These are phyloP conservation scores for Candida alai DNA, from an alignment of 805 yeast species.

Conservation along the genomic window DNA sequence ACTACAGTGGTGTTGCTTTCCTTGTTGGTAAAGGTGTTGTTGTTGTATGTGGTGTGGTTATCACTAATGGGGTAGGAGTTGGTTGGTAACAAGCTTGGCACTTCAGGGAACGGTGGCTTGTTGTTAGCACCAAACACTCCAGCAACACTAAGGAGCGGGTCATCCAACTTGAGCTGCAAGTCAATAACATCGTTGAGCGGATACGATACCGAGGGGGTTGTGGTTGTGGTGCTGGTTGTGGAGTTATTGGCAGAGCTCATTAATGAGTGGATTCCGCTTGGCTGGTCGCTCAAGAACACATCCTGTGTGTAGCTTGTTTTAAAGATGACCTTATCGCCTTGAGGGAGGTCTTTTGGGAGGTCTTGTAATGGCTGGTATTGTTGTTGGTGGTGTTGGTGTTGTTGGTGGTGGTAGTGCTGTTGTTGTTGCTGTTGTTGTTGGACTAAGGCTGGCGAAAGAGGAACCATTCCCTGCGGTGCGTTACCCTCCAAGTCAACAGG, in stretches of 20 bases:
- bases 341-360: too few relatives aligned
- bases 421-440: constrained; percentile 4
- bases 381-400: constrained; percentile 3
- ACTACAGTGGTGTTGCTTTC: neutral
- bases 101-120: constrained; percentile 1
- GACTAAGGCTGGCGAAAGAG: neutral
- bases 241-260: constrained; percentile 2
- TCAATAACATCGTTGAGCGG: constrained; percentile 1
- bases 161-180: constrained; percentile 3
- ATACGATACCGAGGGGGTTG: constrained; percentile 3
- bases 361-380: too few relatives aligned
- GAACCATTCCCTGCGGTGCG: neutral
- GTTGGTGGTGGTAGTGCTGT: neutral
- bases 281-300: constrained; percentile 4
- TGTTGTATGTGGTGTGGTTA: neutral
- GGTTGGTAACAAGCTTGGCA: neutral
- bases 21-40: neutral
- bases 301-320: constrained; percentile 7
- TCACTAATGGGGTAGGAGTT: neutral
- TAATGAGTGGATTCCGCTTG: constrained; percentile 2
- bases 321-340: constrained; percentile 2
- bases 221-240: constrained; percentile 2
- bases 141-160: too few relatives aligned
- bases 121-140: neutral
- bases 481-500: constrained; percentile 2